Base-by-base conservation (phyloP, 768 basidiomycete genomes). In the Asterophora lycoperdoides region DNA sequence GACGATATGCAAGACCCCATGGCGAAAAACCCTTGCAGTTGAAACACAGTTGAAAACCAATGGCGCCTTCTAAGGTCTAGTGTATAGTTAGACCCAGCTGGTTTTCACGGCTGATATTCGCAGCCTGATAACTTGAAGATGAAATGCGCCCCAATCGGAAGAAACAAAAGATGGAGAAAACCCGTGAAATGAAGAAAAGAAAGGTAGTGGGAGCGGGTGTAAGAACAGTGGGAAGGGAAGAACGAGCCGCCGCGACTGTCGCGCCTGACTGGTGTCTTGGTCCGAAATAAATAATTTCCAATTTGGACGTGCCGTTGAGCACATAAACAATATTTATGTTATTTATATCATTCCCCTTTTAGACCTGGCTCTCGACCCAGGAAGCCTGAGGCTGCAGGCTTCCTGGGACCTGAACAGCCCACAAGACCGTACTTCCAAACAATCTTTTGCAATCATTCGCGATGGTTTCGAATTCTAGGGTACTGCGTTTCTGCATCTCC, bases 1-100 rank as follows among this genome's bases (percentile, higher is more conserved):
- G 85, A 72, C 19, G 91, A 93, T 60, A 91, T 68, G 64, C 91
- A 94, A 32, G 79, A 78, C 52, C 93, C 92, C 88, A 91, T 89
- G 38, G 46, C 35, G 46, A 32, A 32, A 10, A n/a, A 45, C 32
- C 43, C 30, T 18, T 26, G 37, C 41, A n/a, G 39, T n/a, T 41
- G 41, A 17, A 37, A 33, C 9, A 29, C 40, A 38, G 37, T 19
- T 23, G 39, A 29, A 19, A 8, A 29, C 4, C 29, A 53, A 18
- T 13, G 17, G 28, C 29, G 44, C 44, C 44, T 38, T 44, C 23
- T 23, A 23, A 23, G 23, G 23, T 23, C 23, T 38, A 20, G 2
- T 15, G 15, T 44, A 18, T n/a, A 15, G 29, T 17, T 15, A 41
- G 40, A 23, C 34, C 20, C 20, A 14, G 44, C 44, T 46, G 44